A percentile compares a stretch with the other conserved stretches of the same genome.
These are phyloP conservation scores for Septoria linicola DNA, from an alignment of 2,329 filamentous ascomycete genomes.

Conservation along the genomic window DNA sequence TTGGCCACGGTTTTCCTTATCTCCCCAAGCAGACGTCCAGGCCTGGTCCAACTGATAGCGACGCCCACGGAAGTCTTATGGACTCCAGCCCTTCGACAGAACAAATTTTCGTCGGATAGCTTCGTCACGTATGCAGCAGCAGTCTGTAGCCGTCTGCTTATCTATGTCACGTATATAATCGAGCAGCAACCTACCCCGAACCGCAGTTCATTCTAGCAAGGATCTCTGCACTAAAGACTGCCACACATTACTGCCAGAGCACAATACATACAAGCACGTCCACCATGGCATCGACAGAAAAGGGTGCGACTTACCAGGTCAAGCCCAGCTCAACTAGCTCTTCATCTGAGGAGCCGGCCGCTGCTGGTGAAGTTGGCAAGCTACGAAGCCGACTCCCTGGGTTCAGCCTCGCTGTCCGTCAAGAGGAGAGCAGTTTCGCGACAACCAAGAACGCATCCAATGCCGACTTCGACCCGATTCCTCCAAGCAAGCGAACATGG, in stretches of 20 bases:
- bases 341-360: no score
- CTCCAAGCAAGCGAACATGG: conserved; percentile 42
- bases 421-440: conserved; percentile 40
- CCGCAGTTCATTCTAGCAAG: no score
- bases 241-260: no score
- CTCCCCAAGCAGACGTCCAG: neutral
- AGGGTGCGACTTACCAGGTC: no score
- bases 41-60: neutral
- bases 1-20: neutral
- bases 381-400: conserved; percentile 29
- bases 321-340: no score
- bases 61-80: neutral
- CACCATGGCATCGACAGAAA: no score
- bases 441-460: conserved; percentile 38
- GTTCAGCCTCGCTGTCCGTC: conserved; percentile 37
- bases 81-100: neutral
- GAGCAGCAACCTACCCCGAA: no score
- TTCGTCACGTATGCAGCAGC: no score
- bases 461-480: conserved; percentile 42
- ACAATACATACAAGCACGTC: no score
- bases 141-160: no score
- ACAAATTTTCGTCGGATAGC: neutral
- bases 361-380: conserved; percentile 28
- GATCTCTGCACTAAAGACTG: no score
- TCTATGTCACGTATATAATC: no score